Evolutionary conservation across 1,139 yeast genomes (phyloP).

Genomic region (Hansenula lynferdii): DNA sequence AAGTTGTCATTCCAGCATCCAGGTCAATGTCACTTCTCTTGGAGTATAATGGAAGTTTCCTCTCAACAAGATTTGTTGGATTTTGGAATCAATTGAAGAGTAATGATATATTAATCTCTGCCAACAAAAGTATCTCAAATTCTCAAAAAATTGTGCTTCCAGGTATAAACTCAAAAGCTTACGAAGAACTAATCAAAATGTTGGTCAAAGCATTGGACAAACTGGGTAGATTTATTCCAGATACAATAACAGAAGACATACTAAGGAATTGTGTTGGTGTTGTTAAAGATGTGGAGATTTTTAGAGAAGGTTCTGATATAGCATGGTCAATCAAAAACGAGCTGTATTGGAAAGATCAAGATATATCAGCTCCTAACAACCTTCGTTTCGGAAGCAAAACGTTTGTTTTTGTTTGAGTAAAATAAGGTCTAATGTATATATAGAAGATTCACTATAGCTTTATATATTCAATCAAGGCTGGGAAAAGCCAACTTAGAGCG

Average conservation of each 20-base stretch:
- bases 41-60: slow-evolving; percentile 43
- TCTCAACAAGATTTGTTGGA: slow-evolving; percentile 40
- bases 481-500: no score
- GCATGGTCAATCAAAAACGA: slow-evolving; percentile 20
- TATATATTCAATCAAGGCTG: no score
- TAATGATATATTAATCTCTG: slow-evolving; percentile 17
- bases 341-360: no score
- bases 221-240: slow-evolving; percentile 28
- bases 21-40: slow-evolving; percentile 34
- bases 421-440: no score
- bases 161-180: slow-evolving; percentile 26
- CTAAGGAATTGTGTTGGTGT: slow-evolving; percentile 16
- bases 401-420: no score
- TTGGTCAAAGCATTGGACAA: slow-evolving; percentile 21
- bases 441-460: no score
- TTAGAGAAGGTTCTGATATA: slow-evolving; percentile 17
- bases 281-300: slow-evolving; percentile 9
- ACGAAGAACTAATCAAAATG: slow-evolving; percentile 23
- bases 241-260: slow-evolving; percentile 16
- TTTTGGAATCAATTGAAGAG: slow-evolving; percentile 33
- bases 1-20: slow-evolving; percentile 31
- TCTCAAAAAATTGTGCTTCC: slow-evolving; percentile 25
- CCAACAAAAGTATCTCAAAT: slow-evolving; percentile 4
- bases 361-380: no score
- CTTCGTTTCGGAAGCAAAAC: no score